A percentile compares a stretch with the other conserved stretches of the same genome.
Conservation (phyloP, 106 monocot genomes). For the Chionographis japonica region DNA sequence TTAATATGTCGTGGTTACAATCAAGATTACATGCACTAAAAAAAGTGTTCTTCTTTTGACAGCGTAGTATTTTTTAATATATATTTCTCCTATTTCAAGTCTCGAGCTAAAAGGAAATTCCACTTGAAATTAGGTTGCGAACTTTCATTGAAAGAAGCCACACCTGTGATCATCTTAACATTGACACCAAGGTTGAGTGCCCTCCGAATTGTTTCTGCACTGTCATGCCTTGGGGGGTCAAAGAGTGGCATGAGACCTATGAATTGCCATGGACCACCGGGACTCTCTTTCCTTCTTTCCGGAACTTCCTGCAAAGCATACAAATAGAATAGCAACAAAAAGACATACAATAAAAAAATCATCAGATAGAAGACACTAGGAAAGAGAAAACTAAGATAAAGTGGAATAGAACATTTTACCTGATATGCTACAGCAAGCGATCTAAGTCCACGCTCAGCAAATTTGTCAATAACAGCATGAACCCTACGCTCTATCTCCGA, state of each 20-base stretch:
- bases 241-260: slow-evolving; percentile 85
- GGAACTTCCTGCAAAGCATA: slow-evolving; percentile 64
- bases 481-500: slow-evolving; percentile 51
- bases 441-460: slow-evolving; percentile 51
- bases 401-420: slow-evolving; percentile 9
- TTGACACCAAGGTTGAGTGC: slow-evolving; percentile 91
- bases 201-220: slow-evolving; percentile 90
- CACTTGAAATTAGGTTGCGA: too few species aligned
- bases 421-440: slow-evolving; percentile 51
- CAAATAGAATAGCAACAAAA: background rate
- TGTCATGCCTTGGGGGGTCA: slow-evolving; percentile 93
- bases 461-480: slow-evolving; percentile 53
- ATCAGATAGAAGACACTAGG: background rate
- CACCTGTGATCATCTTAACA: slow-evolving; percentile 98
- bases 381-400: background rate
- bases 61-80: too few species aligned
- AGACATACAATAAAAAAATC: background rate
- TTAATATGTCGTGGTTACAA: too few species aligned
- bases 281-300: slow-evolving; percentile 80
- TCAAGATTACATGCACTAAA: too few species aligned
- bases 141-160: background rate
- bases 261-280: slow-evolving; percentile 85
- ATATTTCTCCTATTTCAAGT: too few species aligned
- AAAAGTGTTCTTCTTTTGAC: too few species aligned
- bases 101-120: too few species aligned